Percentiles rank a stretch among this genome's conserved stretches.
Evolutionary conservation across 345 rosid genomes (phyloP).

Genomic region (Eucalyptus cloeziana): DNA sequence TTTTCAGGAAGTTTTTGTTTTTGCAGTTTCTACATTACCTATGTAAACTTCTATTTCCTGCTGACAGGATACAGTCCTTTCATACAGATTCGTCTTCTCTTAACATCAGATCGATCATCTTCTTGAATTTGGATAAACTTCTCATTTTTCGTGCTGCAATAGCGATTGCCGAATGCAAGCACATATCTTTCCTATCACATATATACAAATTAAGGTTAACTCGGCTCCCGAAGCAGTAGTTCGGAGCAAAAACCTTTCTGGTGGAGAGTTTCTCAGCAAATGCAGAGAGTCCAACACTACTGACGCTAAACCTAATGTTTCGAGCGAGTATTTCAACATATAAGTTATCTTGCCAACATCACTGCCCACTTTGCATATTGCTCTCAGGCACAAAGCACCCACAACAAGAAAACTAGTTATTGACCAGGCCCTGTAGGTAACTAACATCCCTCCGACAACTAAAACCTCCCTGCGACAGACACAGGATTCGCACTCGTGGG

Average conservation of each 20-base stretch:
- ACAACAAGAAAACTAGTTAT: slow-evolving; percentile 42
- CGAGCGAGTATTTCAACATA: slow-evolving; percentile 5
- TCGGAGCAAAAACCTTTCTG: slow-evolving; percentile 15
- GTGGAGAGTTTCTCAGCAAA: slow-evolving; percentile 24
- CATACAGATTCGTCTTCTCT: background rate
- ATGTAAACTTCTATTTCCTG: background rate
- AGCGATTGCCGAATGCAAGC: background rate
- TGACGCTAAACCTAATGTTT: slow-evolving; percentile 32
- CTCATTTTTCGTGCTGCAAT: background rate
- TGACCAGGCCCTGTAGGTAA: slow-evolving; percentile 54
- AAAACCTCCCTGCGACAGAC: slow-evolving; percentile 52
- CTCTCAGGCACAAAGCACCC: slow-evolving; percentile 40
- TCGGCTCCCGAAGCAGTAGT: slow-evolving; percentile 30
- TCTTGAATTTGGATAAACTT: background rate
- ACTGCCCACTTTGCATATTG: slow-evolving; percentile 12
- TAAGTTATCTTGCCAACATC: slow-evolving; percentile 1
- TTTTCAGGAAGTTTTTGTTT: background rate
- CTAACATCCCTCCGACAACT: slow-evolving; percentile 59
- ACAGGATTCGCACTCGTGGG: slow-evolving; percentile 64
- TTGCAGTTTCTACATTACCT: background rate
- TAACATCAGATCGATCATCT: background rate
- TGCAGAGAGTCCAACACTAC: slow-evolving; percentile 41
- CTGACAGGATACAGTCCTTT: background rate
- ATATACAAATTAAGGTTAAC: slow-evolving; percentile 38
- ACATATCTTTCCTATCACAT: slow-evolving; percentile 14